Conservation (phyloP, 129 eudicot genomes). For the Artemisia tridentata region DNA sequence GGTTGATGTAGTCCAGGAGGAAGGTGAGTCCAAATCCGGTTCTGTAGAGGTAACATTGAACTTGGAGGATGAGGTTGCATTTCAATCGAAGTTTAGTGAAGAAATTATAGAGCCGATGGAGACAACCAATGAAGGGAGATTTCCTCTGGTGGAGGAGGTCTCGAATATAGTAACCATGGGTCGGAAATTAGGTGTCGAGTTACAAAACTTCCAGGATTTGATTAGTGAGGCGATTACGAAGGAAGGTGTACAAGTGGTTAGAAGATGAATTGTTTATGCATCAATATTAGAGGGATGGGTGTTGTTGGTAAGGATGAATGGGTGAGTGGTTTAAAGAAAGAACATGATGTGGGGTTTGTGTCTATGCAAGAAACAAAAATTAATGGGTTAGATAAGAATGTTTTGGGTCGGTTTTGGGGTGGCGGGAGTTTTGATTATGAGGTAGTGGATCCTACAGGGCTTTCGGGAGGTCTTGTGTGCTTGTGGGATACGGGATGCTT, state of each 20-base stretch:
- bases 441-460: not conserved
- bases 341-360: not conserved
- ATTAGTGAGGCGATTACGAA: not conserved
- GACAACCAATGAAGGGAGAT: not conserved
- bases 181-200: not conserved
- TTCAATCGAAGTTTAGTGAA: not conserved
- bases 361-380: slow-evolving; percentile 3
- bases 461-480: not conserved
- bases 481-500: not conserved
- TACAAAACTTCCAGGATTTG: not conserved
- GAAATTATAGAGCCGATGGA: not conserved
- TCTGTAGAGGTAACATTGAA: not conserved
- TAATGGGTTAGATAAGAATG: not conserved
- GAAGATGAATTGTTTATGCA: not conserved
- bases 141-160: not conserved
- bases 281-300: not conserved
- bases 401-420: not conserved
- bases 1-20: no score
- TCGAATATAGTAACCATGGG: not conserved
- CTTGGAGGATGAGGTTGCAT: not conserved
- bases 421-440: not conserved
- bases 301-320: not conserved
- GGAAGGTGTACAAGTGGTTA: not conserved
- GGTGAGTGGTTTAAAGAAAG: not conserved
- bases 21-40: not conserved